Conservation (phyloP, 345 rosid genomes). For the Alliaria petiolata region DNA sequence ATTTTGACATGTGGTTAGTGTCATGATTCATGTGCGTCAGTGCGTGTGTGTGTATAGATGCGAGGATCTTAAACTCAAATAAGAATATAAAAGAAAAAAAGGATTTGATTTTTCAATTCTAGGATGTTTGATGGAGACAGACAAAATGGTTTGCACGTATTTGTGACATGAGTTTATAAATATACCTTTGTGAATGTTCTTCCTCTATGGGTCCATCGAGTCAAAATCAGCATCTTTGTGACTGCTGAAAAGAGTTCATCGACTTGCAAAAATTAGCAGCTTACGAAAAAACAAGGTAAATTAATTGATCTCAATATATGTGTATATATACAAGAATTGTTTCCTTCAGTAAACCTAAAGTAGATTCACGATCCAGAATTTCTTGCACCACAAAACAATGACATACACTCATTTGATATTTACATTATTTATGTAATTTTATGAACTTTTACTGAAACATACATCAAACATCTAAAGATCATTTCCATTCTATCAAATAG, state of each 20-base stretch:
- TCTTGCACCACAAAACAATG: neutral
- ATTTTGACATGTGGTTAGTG: slow-evolving; percentile 22
- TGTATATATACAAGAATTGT: too few species aligned
- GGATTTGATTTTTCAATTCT: neutral
- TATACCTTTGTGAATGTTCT: neutral
- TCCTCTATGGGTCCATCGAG: neutral
- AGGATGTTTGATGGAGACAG: slow-evolving; percentile 20
- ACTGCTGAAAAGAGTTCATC: neutral
- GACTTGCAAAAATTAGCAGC: neutral
- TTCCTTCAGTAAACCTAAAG: too few species aligned
- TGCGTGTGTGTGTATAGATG: neutral
- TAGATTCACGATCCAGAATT: too few species aligned
- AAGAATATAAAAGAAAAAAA: too few species aligned
- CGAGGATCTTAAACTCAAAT: neutral
- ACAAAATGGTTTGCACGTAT: slow-evolving; percentile 27
- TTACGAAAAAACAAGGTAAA: too few species aligned
- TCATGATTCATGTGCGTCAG: slow-evolving; percentile 6
- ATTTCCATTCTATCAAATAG: too few species aligned
- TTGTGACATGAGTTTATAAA: neutral
- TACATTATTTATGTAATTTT: too few species aligned
- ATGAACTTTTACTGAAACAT: too few species aligned
- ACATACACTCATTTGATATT: neutral
- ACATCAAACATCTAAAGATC: too few species aligned
- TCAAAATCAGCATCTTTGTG: neutral
- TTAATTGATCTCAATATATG: too few species aligned